Base-by-base conservation (phyloP, 805 yeast species). In the Saccharomyces eubayanus region DNA sequence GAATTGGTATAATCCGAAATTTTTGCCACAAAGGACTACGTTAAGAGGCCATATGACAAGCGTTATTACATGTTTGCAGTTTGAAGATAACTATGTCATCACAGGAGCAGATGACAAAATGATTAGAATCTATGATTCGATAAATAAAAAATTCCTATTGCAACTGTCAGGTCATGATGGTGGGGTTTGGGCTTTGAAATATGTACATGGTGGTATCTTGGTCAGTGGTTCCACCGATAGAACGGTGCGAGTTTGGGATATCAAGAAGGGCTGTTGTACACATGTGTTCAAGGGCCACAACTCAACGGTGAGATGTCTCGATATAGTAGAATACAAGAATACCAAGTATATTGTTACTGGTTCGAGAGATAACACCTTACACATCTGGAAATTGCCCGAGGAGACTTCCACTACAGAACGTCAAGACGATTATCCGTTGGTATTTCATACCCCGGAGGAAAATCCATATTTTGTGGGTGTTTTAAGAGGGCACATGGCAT, bases 171-270 rank as follows among this genome's bases (percentile, higher is more conserved):
- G 97, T 6, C 99, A 94, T 66, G 96, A 87, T 52, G 99, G 99
- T 47, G 99, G 99, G 43, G 99, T 94, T 5, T 94, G 99, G 99
- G 98, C 99, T 0, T 77, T 94, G 67, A 89, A 92, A 70, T 91
- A 90, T 65, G 90, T 88, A 24, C 82, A 84, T 62, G 89, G 90
- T 8, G 71, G 70, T 10, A 65, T 67, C 3, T 75, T 94, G 47
- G 96, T 92, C 0, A 87, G 95, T 55, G 99, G 98, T 0, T 86
- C 96, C 1, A 92, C 97, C 0, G 99, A 94, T 71, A 79, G 97
- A 60, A 85, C 96, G 0, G 96, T 94, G 2, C 79, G 99, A 55
- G 83, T 94, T 4, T 94, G 99, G 99, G 89, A 91, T 66, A 82
- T 91, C 57, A 77, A 80, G 53, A 83, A 86, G 24, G 96, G 92